Percentiles rank a stretch among this genome's conserved stretches.
These are phyloP conservation scores for Ambrosia hybrid DNA, from an alignment of 140 eudicot genomes.

Conservation along the genomic window DNA sequence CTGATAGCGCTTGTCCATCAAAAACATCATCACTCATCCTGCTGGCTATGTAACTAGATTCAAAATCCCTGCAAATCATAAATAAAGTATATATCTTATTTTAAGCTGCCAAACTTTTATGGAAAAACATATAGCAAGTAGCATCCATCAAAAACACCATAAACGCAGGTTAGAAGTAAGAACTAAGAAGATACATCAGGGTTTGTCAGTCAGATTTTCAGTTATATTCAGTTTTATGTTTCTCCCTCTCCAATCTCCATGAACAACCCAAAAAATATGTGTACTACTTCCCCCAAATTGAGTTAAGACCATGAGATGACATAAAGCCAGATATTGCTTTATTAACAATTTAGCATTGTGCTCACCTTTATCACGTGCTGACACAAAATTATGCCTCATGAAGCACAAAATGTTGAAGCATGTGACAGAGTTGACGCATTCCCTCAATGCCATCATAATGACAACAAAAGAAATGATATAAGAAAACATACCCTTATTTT, in stretches of 20 bases:
- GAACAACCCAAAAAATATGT: neutral
- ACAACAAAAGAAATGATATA: neutral
- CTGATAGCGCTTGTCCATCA: conserved; percentile 58
- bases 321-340: conserved; percentile 1
- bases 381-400: conserved; percentile 9
- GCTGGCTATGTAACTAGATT: conserved; percentile 39
- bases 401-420: neutral
- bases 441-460: neutral
- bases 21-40: conserved; percentile 70
- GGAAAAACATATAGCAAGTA: conserved; percentile 8
- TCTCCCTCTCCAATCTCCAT: neutral
- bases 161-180: neutral
- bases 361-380: neutral
- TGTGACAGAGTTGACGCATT: neutral
- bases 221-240: conserved; percentile 3
- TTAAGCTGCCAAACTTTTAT: conserved; percentile 2
- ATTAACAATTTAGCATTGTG: conserved; percentile 8
- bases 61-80: conserved; percentile 34
- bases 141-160: neutral
- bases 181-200: neutral
- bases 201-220: conserved; percentile 8
- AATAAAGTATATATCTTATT: neutral
- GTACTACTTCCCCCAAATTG: neutral
- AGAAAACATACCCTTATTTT: neutral
- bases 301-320: neutral